These are phyloP conservation scores for Calonectria hongkongensis DNA, from an alignment of 2,329 filamentous ascomycete genomes.

Conservation along the genomic window DNA sequence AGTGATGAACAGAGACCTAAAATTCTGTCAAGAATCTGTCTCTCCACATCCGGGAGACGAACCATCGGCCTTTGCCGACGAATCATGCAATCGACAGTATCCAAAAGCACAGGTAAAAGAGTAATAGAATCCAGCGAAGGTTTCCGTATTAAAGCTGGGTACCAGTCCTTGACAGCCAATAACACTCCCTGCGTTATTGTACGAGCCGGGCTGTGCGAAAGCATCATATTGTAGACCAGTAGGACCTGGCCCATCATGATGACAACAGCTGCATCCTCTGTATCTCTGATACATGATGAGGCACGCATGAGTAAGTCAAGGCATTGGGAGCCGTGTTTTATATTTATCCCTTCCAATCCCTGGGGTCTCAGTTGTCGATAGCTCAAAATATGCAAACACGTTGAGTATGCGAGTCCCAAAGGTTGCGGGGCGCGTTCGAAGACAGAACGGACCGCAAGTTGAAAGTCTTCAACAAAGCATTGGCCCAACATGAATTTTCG, in stretches of 20 bases:
- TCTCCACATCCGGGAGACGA: conserved; percentile 8
- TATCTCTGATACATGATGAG: neutral
- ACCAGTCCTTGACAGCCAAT: conserved; percentile 34
- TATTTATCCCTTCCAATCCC: conserved; percentile 4
- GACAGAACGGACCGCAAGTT: conserved; percentile 11
- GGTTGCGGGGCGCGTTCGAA: conserved; percentile 25
- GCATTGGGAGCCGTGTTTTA: conserved; percentile 18
- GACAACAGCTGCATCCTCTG: conserved; percentile 25
- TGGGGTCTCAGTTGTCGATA: conserved; percentile 1
- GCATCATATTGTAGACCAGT: conserved; percentile 37
- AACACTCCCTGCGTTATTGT: conserved; percentile 31
- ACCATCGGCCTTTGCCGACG: conserved; percentile 39
- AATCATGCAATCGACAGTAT: conserved; percentile 42
- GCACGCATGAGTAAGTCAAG: conserved; percentile 19
- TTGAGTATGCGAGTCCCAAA: conserved; percentile 31
- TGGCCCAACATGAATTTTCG: conserved; percentile 37
- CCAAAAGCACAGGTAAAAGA: conserved; percentile 38
- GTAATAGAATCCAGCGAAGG: conserved; percentile 38
- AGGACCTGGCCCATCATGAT: conserved; percentile 37
- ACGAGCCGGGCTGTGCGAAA: conserved; percentile 19
- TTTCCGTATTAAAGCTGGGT: conserved; percentile 27
- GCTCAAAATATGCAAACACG: conserved; percentile 24
- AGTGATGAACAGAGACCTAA: conserved; percentile 40
- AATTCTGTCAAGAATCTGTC: conserved; percentile 38
- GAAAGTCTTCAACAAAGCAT: conserved; percentile 29